Evolutionary conservation across 2,329 filamentous ascomycete genomes (phyloP).

Genomic region (Dendryphion nanum): DNA sequence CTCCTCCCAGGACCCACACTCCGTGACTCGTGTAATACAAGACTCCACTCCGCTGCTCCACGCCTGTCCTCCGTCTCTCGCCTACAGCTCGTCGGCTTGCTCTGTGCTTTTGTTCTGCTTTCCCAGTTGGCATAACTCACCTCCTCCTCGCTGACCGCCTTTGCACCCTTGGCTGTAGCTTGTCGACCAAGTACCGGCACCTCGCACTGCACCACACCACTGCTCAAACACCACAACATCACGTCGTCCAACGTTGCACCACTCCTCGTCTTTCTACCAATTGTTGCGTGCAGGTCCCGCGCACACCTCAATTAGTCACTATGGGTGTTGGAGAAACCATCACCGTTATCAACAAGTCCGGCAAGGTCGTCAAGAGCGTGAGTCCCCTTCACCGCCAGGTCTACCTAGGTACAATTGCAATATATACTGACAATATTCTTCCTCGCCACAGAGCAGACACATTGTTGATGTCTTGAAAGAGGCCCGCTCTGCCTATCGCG

Average conservation of each 20-base stretch:
- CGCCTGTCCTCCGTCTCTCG: conserved; percentile 6
- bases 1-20: too few relatives aligned
- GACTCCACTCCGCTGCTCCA: too few relatives aligned
- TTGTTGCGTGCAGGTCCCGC: conserved; percentile 12
- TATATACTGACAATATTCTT: too few relatives aligned
- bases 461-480: conserved; percentile 89
- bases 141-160: not conserved
- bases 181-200: not conserved
- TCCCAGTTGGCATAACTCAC: too few relatives aligned
- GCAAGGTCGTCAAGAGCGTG: conserved; percentile 87
- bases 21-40: too few relatives aligned
- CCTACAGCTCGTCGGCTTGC: too few relatives aligned
- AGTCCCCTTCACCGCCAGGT: too few relatives aligned
- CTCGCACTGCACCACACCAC: conserved; percentile 13
- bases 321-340: conserved; percentile 66
- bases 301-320: conserved; percentile 9
- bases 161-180: not conserved
- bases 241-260: conserved; percentile 11
- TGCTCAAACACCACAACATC: conserved; percentile 7
- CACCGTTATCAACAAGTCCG: conserved; percentile 86
- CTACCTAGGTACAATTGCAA: too few relatives aligned
- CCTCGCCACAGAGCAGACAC: conserved; percentile 75
- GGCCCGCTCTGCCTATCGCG: conserved; percentile 81
- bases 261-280: conserved; percentile 1
- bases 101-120: too few relatives aligned